These are phyloP conservation scores for Xylaria telfairii DNA, from an alignment of 495 filamentous ascomycete genomes.

Conservation along the genomic window DNA sequence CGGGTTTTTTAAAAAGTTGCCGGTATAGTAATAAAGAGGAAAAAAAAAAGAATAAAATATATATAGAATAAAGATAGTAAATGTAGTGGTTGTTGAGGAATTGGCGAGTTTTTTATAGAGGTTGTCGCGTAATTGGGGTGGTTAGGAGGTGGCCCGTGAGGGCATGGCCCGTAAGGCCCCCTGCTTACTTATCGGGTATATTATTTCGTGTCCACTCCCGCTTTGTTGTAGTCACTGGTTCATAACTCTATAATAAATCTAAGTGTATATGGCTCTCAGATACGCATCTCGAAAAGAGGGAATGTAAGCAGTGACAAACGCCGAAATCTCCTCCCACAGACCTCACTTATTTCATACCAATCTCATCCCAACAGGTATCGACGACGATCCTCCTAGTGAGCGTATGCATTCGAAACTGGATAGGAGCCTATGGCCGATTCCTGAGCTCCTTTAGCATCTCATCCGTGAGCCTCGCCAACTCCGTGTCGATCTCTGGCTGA, in stretches of 20 bases:
- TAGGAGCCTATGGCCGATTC: background rate
- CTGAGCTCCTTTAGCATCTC: background rate
- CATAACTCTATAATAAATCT: background rate
- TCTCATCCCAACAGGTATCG: background rate
- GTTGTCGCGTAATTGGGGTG: no score
- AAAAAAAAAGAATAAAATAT: no score
- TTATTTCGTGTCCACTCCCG: background rate
- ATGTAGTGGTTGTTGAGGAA: no score
- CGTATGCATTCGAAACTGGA: background rate
- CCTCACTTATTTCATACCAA: background rate
- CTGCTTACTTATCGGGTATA: no score
- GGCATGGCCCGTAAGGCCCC: no score
- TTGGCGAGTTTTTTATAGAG: no score
- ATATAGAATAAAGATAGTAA: no score
- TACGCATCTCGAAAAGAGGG: background rate
- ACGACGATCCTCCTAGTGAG: background rate
- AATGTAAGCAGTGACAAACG: background rate
- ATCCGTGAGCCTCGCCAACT: background rate
- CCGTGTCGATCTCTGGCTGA: background rate
- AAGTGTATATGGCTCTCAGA: background rate
- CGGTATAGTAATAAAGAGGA: no score
- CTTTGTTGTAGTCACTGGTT: background rate
- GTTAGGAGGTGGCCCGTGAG: no score
- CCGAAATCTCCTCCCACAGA: background rate
- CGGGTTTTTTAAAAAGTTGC: no score